A percentile compares a stretch with the other conserved stretches of the same genome.
Evolutionary conservation across 2,329 filamentous ascomycete species (phyloP).

Genomic region (Seiridium unicorne): DNA sequence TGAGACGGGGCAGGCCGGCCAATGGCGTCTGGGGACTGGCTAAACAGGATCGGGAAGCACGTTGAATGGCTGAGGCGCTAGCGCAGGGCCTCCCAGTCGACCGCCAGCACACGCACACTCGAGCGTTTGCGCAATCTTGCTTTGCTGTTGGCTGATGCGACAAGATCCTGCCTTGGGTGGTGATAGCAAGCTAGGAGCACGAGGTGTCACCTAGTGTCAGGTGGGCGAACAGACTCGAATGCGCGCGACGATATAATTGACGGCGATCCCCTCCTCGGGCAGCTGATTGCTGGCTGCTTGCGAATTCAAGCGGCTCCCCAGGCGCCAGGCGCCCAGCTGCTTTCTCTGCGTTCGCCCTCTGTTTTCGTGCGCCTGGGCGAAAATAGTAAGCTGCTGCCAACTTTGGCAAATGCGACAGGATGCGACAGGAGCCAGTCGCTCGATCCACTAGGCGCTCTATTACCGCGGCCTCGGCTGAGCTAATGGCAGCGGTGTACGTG

Average conservation of each 20-base stretch:
- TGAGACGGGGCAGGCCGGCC: constrained; percentile 24
- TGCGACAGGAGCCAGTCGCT: not conserved
- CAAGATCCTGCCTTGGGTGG: not conserved
- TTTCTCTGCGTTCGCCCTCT: not conserved
- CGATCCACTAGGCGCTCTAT: not conserved
- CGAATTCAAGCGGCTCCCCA: too few species aligned
- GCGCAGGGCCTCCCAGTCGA: constrained; percentile 3
- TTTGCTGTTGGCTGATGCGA: not conserved
- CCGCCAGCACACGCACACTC: not conserved
- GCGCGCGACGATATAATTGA: constrained; percentile 1
- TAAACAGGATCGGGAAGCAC: constrained; percentile 10
- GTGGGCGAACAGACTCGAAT: constrained; percentile 1
- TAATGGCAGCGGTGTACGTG: not conserved
- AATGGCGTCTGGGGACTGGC: constrained; percentile 14
- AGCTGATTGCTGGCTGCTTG: not conserved
- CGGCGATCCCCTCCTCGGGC: not conserved
- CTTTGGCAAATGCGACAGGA: not conserved
- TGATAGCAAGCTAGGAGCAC: not conserved
- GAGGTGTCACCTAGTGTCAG: not conserved
- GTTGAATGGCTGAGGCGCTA: constrained; percentile 4
- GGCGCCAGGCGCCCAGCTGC: not conserved
- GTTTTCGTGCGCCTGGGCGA: not conserved
- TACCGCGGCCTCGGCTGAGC: not conserved
- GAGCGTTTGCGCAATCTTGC: not conserved
- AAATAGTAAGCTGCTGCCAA: not conserved